Evolutionary conservation across 495 filamentous ascomycete genomes (phyloP), one percentile per base, ranked within the genome.

Genomic region (Rostrohypoxylon terebratum): DNA sequence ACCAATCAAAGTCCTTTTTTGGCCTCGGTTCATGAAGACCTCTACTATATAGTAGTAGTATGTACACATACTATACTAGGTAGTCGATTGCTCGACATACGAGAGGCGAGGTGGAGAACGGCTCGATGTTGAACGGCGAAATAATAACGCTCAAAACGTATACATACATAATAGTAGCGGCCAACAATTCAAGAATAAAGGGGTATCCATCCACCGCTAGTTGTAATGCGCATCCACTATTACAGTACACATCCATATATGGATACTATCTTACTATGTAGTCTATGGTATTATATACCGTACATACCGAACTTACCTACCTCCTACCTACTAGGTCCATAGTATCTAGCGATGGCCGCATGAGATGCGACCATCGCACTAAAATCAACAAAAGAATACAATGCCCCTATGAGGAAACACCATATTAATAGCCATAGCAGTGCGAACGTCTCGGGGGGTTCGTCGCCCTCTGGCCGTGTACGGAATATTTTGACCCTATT

Each of bases 151-250:
- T 48, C 20, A 36, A 48, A 18, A 38, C 28, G 16, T 45, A 64
- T 51, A 50, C 34, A 38, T 38, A 4, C 4, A 34, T 34, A 34
- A 3, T 8, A 34, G 33, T 8, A 38, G 9, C 7, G 13, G 31
- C 59, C 54, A 54, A 68, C 28, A 48, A 38, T 48, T 55, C 31
- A 62, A 66, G 53, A 59, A 31, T 68, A 69, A 69, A 50, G 66
- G 48, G 66, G 38, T 10, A 23, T 4, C 38, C 42, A 66, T 62
- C 71, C 71, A 74, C 71, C 71, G 71, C 71, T 74, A 74, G 61
- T 74, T 54, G 53, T 50, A 31, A 36, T 36, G 25, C 51, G 31
- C 65, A 61, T 33, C 50, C 11, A 63, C 59, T 59, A 63, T 51
- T 59, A 55, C 58, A 28, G n/a, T 38, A 57, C n/a, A 36, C 6